Evolutionary conservation across 2,329 filamentous ascomycete species (phyloP), one percentile per base, ranked within the genome.

Genomic region (Phialophora verrucosa): DNA sequence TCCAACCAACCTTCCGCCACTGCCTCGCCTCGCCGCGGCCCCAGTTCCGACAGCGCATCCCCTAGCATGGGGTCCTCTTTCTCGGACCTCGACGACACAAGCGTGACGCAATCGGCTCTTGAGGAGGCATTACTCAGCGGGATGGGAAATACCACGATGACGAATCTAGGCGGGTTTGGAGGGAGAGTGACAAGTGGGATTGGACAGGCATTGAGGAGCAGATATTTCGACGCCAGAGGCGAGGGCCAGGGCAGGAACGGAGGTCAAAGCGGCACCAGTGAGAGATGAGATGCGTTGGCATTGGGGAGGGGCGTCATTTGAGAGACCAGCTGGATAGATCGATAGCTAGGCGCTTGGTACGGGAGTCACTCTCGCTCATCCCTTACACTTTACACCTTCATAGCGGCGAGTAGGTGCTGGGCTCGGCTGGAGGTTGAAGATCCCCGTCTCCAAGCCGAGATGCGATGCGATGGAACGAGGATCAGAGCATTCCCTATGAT

Each of bases 21-120:
- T 4, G 59, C 59, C 23, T 73, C 72, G 12, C 72, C 71, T 25
- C 71, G 69, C 7, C 70, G 79, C n/a, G 73, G 59, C 74, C 77
- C 50, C 76, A 78, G 81, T 12, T 86, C 83, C 63, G 84, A 86
- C 66, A 61, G 53, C 29, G 84, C 84, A 12, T 85, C 83, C 10
- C 85, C 85, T 2, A 87, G 85, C 68, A 88, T 88, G 84, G 87
- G 87, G 0, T 88, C 86, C 68, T 88, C 86, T 63, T 89, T 89
- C 71, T 88, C 85, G 70, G 87, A 89, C 74, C 78, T 90, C 42
- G 87, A 89, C 74, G 85, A 86, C 85, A 82, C 86, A 7, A 87
- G 86, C 67, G 84, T 90, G 25, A 88, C 87, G 59, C 86, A 88
- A 72, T 88, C 85, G 14, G 87, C 87, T 2, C 77, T 90, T 29